A percentile compares a stretch with the other conserved stretches of the same genome.
These are phyloP conservation scores for Aspergillus panamensis DNA, from an alignment of 495 filamentous ascomycete species.

Conservation along the genomic window DNA sequence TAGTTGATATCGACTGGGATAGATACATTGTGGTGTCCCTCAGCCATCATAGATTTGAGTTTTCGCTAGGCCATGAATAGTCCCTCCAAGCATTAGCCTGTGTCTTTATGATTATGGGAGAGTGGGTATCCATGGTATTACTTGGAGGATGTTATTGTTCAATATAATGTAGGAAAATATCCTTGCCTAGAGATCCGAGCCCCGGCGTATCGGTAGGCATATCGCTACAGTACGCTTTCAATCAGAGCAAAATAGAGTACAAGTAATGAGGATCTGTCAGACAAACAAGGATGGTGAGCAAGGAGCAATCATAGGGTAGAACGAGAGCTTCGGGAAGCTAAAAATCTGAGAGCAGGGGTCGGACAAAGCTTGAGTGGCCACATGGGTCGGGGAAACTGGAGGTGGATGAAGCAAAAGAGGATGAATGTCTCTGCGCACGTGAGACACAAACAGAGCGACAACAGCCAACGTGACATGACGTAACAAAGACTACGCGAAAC, in stretches of 20 bases:
- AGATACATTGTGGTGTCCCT: neutral
- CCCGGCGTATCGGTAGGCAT: too few species aligned
- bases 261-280: too few species aligned
- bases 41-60: neutral
- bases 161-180: neutral
- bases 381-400: too few species aligned
- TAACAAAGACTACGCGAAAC: neutral
- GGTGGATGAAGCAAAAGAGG: neutral
- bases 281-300: too few species aligned
- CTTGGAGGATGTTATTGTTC: neutral
- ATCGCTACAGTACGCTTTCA: too few species aligned
- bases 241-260: too few species aligned
- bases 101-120: neutral
- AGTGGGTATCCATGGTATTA: neutral
- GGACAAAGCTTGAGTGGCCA: too few species aligned
- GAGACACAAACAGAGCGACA: neutral
- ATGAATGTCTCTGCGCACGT: too few species aligned
- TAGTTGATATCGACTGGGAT: neutral
- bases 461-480: neutral
- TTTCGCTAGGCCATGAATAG: neutral
- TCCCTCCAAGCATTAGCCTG: neutral
- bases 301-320: too few species aligned
- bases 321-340: too few species aligned
- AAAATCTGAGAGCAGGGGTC: too few species aligned
- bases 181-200: too few species aligned